Evolutionary conservation across 768 basidiomycete genomes (phyloP).

Genomic region (Hygrocybe coccinea): DNA sequence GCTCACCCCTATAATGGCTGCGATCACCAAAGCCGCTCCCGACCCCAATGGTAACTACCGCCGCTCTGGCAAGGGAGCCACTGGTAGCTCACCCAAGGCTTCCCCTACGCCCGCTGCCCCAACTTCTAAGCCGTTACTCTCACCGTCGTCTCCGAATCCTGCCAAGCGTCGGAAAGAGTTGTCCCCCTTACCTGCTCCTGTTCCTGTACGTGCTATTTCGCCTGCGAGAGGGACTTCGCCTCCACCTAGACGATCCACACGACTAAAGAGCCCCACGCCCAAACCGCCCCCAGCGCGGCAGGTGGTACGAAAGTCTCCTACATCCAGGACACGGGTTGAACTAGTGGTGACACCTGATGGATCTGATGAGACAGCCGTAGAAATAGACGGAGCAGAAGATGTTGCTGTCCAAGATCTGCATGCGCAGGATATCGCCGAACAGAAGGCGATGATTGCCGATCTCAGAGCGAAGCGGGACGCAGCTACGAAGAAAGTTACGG

Average conservation of each 20-base stretch:
- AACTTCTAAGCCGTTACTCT: slow-evolving; percentile 30
- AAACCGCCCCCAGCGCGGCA: slow-evolving; percentile 22
- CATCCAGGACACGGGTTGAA: slow-evolving; percentile 27
- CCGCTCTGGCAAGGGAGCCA: slow-evolving; percentile 49
- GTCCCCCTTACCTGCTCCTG: slow-evolving; percentile 39
- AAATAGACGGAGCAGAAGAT: slow-evolving; percentile 49
- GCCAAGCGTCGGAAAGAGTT: slow-evolving; percentile 66
- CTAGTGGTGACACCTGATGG: slow-evolving; percentile 31
- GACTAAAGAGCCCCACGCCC: slow-evolving; percentile 40
- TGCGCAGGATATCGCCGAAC: slow-evolving; percentile 69
- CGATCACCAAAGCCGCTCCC: slow-evolving; percentile 66
- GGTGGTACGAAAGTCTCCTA: slow-evolving; percentile 8
- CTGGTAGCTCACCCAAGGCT: slow-evolving; percentile 30
- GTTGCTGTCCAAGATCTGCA: slow-evolving; percentile 59
- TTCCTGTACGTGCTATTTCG: slow-evolving; percentile 42
- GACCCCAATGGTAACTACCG: slow-evolving; percentile 78
- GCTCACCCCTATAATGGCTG: slow-evolving; percentile 54
- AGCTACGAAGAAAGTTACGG: slow-evolving; percentile 11
- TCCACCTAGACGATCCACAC: slow-evolving; percentile 32
- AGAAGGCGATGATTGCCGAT: slow-evolving; percentile 68
- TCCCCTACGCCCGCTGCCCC: slow-evolving; percentile 18
- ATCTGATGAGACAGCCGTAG: slow-evolving; percentile 60
- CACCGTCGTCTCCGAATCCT: slow-evolving; percentile 28
- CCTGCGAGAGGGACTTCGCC: slow-evolving; percentile 28
- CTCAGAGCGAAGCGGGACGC: slow-evolving; percentile 61